Conservation (phyloP, 1,139 yeast species). For the Debaryomyces subglobosus region DNA sequence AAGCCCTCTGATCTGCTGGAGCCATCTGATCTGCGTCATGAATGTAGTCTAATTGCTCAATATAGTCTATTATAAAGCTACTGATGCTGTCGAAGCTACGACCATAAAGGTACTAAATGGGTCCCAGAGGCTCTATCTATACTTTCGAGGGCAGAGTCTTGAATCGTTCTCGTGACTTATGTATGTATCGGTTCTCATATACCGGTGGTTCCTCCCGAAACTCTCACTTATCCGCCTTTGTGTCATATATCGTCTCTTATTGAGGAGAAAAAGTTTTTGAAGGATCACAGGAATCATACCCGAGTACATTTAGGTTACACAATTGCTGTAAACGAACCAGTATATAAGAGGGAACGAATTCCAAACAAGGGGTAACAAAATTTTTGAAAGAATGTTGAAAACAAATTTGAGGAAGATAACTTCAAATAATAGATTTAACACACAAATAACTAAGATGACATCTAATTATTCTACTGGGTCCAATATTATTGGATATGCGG, state of each 20-base stretch:
- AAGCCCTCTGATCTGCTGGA: slow-evolving; percentile 11
- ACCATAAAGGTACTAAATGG: background rate
- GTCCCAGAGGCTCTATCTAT: background rate
- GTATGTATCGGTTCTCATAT: background rate
- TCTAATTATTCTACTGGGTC: slow-evolving; percentile 10
- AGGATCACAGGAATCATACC: slow-evolving; percentile 7
- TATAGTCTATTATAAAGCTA: slow-evolving; percentile 18
- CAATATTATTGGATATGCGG: slow-evolving; percentile 29
- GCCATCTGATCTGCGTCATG: slow-evolving; percentile 30
- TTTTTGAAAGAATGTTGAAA: slow-evolving; percentile 9
- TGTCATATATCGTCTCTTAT: slow-evolving; percentile 1
- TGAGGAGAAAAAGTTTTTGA: slow-evolving; percentile 10
- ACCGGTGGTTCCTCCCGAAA: background rate
- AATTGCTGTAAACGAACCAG: slow-evolving; percentile 5
- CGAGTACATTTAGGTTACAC: slow-evolving; percentile 2
- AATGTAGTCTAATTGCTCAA: slow-evolving; percentile 34
- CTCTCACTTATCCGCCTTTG: slow-evolving; percentile 1
- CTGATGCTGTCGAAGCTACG: background rate
- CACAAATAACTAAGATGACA: slow-evolving; percentile 3
- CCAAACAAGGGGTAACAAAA: background rate
- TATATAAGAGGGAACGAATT: background rate
- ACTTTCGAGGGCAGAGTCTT: background rate
- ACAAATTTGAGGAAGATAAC: slow-evolving; percentile 6
- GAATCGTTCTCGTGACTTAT: background rate
- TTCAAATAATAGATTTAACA: slow-evolving; percentile 4